Base-by-base conservation (phyloP, 2,329 filamentous ascomycete species). In the Pseudogymnoascus sp. region DNA sequence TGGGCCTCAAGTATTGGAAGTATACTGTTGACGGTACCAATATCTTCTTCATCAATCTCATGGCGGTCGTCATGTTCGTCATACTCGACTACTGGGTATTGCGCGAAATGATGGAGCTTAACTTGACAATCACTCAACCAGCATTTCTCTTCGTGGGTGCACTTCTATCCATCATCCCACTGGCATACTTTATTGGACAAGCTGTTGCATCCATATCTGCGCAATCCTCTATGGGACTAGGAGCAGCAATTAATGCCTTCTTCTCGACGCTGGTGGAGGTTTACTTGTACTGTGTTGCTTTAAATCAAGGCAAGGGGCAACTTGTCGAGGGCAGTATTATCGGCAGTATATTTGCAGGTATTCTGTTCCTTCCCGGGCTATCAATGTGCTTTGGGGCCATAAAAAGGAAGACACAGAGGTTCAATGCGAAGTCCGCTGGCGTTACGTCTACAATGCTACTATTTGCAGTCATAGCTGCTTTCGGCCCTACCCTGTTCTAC, bases 341-440 rank as follows among this genome's bases (percentile, higher is more conserved):
- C 65, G 95, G 95, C 66, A 99, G 95, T 75, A 97, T 99, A 66
- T 97, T 99, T 74, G 93, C 93, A 3, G 95, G 95, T 78, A 90
- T 99, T 50, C 82, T 99, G 12, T 96, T 99, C 74, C 81, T 99
- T 53, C 95, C 95, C 0, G 95, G 95, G 1, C 75, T 99, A 35
- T 98, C 93, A 64, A 99, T 99, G 95, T 99, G 95, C 76, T 99
- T 97, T 72, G 95, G 95, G 50, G 96, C 96, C 16, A 88, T 99
- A 72, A 96, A 96, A 78, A 88, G 96, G 70, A 99, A 99, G 79
- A 99, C 95, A 1, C 95, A 99, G 74, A 88, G 95, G 43, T 99
- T 99, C 82, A 99, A 99, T 73, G 93, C 95, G 66, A 91, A 89
- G 72, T 98, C 93, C 35, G 95, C 95, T 31, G 92, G 95, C 73